Evolutionary conservation across 352 stramenopile species (phyloP).

Genomic region (Globisporangium iwayamae): DNA sequence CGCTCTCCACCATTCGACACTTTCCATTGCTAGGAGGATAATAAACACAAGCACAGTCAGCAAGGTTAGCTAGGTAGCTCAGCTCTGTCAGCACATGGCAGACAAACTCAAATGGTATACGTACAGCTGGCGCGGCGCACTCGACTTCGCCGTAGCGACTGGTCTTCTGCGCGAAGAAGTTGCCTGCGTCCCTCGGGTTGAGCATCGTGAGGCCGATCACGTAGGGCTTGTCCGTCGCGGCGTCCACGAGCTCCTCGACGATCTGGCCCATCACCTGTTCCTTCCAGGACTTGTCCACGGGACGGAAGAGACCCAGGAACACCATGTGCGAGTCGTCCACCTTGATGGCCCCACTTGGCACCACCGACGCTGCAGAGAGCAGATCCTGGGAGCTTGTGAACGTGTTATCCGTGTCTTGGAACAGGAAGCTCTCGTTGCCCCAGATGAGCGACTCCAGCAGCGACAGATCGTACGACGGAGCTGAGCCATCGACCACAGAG

Average conservation of each 20-base stretch:
- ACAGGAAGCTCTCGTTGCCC: conserved; percentile 60
- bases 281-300: conserved; percentile 48
- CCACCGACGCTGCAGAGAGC: conserved; percentile 33
- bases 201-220: conserved; percentile 51
- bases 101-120: conserved; percentile 6
- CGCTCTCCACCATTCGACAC: conserved; percentile 56
- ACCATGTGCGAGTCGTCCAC: conserved; percentile 45
- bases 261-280: conserved; percentile 51
- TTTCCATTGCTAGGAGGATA: conserved; percentile 53
- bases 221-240: conserved; percentile 43
- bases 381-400: conserved; percentile 18
- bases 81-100: not conserved
- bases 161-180: conserved; percentile 64
- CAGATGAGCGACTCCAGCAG: conserved; percentile 64
- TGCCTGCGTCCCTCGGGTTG: conserved; percentile 58
- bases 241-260: conserved; percentile 54
- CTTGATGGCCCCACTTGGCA: conserved; percentile 40
- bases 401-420: conserved; percentile 32
- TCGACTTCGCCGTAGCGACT: conserved; percentile 66
- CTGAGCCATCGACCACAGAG: conserved; percentile 23
- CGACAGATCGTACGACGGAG: conserved; percentile 71
- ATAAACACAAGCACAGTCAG: conserved; percentile 2
- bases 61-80: not conserved
- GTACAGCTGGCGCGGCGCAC: conserved; percentile 65
- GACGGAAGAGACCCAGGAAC: conserved; percentile 60